Conservation (phyloP, 306 rosid genomes). For the Oemleria cerasiformis region DNA sequence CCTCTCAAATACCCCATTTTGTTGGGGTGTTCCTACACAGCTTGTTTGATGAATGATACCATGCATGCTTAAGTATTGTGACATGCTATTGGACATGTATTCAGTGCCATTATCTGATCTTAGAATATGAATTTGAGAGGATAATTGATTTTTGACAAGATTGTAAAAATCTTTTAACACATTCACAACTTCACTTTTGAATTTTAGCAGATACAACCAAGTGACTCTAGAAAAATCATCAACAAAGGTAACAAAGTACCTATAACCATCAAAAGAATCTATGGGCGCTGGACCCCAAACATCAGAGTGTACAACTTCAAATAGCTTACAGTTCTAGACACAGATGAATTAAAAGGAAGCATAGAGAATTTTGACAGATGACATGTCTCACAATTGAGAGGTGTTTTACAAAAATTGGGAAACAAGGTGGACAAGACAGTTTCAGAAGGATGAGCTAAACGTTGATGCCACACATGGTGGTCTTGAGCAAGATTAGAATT, state of each 20-base stretch:
- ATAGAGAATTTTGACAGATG: neutral
- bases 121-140: neutral
- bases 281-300: neutral
- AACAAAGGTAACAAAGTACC: neutral
- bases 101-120: neutral
- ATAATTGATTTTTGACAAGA: neutral
- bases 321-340: neutral
- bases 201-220: too few species aligned
- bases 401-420: neutral
- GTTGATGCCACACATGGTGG: neutral
- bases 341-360: neutral
- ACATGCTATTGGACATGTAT: neutral
- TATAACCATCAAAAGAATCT: neutral
- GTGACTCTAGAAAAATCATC: neutral
- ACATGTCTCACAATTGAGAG: neutral
- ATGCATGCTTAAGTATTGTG: neutral
- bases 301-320: neutral
- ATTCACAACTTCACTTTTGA: neutral
- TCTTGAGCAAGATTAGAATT: neutral
- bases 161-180: neutral
- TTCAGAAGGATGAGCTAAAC: neutral
- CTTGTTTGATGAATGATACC: neutral
- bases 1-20: neutral
- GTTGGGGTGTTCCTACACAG: neutral
- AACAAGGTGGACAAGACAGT: neutral